A percentile compares a stretch with the other conserved stretches of the same genome.
These are phyloP conservation scores for Diaporthe velutina DNA, from an alignment of 2,329 filamentous ascomycete species.

Conservation along the genomic window DNA sequence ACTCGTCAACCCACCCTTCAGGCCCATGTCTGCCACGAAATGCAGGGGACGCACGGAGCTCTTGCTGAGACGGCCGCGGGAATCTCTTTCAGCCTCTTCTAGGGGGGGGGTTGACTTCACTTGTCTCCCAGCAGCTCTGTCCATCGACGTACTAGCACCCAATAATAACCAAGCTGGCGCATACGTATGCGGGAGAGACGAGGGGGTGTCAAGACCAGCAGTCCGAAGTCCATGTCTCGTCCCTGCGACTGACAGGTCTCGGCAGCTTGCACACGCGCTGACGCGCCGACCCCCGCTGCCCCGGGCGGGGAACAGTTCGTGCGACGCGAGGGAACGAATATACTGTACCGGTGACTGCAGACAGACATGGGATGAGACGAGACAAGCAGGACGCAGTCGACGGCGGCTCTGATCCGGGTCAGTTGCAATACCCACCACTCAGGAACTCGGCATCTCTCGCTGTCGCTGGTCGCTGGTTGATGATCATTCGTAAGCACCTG, in stretches of 20 bases:
- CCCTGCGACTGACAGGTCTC: slow-evolving; percentile 33
- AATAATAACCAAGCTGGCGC: background rate
- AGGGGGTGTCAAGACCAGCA: slow-evolving; percentile 7
- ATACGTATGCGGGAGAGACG: background rate
- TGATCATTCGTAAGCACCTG: slow-evolving; percentile 28
- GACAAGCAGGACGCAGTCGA: background rate
- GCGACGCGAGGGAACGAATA: slow-evolving; percentile 21
- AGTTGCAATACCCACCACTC: slow-evolving; percentile 2
- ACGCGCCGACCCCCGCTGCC: slow-evolving; percentile 11
- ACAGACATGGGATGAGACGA: slow-evolving; percentile 18
- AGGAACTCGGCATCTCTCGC: background rate
- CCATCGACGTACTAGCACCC: background rate
- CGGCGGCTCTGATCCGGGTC: background rate
- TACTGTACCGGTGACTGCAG: background rate
- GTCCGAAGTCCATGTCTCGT: slow-evolving; percentile 12
- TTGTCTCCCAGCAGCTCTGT: background rate
- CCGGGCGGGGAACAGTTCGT: slow-evolving; percentile 15
- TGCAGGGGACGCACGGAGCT: slow-evolving; percentile 37
- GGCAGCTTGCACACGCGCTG: slow-evolving; percentile 29
- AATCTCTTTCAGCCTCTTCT: slow-evolving; percentile 34
- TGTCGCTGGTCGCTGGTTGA: slow-evolving; percentile 3
- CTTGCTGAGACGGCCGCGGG: slow-evolving; percentile 29
- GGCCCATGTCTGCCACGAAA: slow-evolving; percentile 23
- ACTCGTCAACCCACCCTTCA: slow-evolving; percentile 13
- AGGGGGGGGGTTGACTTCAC: background rate